Base-by-base conservation (phyloP, 768 basidiomycete genomes). In the Amanita jacksonii region DNA sequence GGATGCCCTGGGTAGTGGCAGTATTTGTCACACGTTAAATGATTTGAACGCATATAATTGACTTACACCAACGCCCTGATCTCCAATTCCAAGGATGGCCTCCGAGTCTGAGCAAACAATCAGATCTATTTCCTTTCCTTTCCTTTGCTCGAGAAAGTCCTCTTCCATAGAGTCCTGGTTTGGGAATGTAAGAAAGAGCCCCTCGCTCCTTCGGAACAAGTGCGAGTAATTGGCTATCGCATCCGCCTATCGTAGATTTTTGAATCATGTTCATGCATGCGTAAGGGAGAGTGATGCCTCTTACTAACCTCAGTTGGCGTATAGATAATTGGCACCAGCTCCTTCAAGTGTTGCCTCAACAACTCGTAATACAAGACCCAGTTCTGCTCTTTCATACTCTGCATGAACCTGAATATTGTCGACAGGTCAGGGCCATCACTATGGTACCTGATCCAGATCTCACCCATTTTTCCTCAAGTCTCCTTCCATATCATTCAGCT, bases 161-260 rank as follows among this genome's bases (percentile, higher is more conserved):
- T 79, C 70, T 53, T 88, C 85, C 81, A 90, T 88, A 5, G 66
- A 59, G 33, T 85, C 76, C 48, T 68, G 63, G 49, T 80, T 59
- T 0, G 74, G 63, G 49, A 78, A 79, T 1, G 77, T 72, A 8
- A 92, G 63, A 58, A 75, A 92, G 20, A 91, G 54, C 0, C 90
- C 87, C 52, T 89, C 84, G 44, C 80, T 78, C 41, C 84, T 64
- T 27, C 90, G 68, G 62, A 86, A 92, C 3, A 91, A 66, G 57
- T 87, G 84, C 0, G 88, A 91, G 57, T 91, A 92, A 45, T 83
- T 75, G 8, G 80, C 66, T 45, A 91, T 90, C 0, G 88, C 88
- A 37, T 88, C 81, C 4, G 81, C 85, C 76, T 88, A 38, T n/a
- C n/a, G n/a, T n/a, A n/a, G n/a, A n/a, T n/a, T n/a, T n/a, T n/a